Percentiles rank a stretch among this genome's conserved stretches.
Evolutionary conservation across 1,284 basidiomycete species (phyloP).

Genomic region (Hemileia vastatrix): DNA sequence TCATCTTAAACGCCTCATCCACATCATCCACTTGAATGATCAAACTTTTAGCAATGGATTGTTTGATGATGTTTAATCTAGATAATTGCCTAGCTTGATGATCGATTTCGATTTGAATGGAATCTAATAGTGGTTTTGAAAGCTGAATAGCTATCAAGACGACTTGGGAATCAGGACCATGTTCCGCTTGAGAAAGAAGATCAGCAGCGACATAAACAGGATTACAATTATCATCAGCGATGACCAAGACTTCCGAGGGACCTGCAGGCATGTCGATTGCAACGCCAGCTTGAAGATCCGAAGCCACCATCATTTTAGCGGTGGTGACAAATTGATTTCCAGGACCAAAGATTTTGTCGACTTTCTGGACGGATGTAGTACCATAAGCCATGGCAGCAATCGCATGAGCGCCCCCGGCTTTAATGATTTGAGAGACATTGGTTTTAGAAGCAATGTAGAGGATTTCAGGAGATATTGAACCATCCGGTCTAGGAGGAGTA

Average conservation of each 20-base stretch:
- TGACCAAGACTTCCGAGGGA: constrained; percentile 88
- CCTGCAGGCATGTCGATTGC: constrained; percentile 99
- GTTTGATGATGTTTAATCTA: constrained; percentile 77
- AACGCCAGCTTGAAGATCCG: constrained; percentile 92
- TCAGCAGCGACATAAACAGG: constrained; percentile 92
- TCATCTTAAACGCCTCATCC: constrained; percentile 73
- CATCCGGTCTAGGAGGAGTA: constrained; percentile 83
- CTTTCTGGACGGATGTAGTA: constrained; percentile 89
- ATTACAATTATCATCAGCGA: constrained; percentile 76
- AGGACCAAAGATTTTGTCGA: constrained; percentile 85
- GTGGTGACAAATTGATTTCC: constrained; percentile 93
- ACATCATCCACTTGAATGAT: constrained; percentile 64
- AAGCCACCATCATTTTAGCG: constrained; percentile 61
- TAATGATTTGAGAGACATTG: constrained; percentile 76
- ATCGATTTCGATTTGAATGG: constrained; percentile 79
- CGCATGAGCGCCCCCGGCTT: constrained; percentile 93
- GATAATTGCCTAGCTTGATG: constrained; percentile 74
- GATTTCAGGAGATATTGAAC: constrained; percentile 84
- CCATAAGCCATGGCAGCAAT: constrained; percentile 97
- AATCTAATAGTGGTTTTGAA: constrained; percentile 54
- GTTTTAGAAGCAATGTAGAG: constrained; percentile 84
- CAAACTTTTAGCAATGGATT: constrained; percentile 83
- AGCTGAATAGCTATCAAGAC: constrained; percentile 77
- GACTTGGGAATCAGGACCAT: constrained; percentile 95
- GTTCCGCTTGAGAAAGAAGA: constrained; percentile 88